Base-by-base conservation (phyloP, 2,329 filamentous ascomycete genomes). In the Xylaria sp. region DNA sequence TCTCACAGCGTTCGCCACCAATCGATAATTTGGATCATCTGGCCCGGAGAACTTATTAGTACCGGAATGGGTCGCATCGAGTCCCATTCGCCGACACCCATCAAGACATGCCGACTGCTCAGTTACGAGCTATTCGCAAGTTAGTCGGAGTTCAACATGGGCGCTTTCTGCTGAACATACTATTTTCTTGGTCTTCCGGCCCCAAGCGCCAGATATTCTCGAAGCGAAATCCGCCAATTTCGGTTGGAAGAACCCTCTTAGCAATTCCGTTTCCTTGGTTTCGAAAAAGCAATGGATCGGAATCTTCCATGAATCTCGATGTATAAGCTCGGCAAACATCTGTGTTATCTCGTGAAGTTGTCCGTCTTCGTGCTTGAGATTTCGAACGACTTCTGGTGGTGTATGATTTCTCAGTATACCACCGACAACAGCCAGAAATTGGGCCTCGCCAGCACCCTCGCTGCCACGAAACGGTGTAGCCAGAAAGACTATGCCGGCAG, bases 381-480 rank as follows among this genome's bases (percentile, higher is more conserved):
- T 42, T 42, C 11, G 8, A 42, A 42, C 11, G 7, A 42, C 9
- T 13, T 42, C 9, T 42, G 8, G 8, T 9, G 37, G 8, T 42
- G 4, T 13, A 8, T 9, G 5, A 13, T 9, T 13, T 13, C 37
- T 6, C 37, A 42, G 3, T 10, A 42, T 42, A 13, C 37, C 37
- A 13, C 37, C 11, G 8, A 42, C 11, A 9, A 42, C 8, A 13
- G 16, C 52, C 23, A 60, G 54, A 65, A 62, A 68, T 46, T 47
- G 56, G n/a, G 62, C 65, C 52, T 59, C 52, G 34, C 53, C 8
- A 18, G 63, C 62, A 49, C 60, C 66, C 56, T 64, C 62, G 18
- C 59, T 68, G 30, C 66, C 64, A 9, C 7, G 46, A 37, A 67
- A 68, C 19, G 65, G 66, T 39, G 66, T 68, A n/a, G 62, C 66